Evolutionary conservation across 2,329 filamentous ascomycete species (phyloP), one percentile per base, ranked within the genome.

Genomic region (Ophiostoma sp.): DNA sequence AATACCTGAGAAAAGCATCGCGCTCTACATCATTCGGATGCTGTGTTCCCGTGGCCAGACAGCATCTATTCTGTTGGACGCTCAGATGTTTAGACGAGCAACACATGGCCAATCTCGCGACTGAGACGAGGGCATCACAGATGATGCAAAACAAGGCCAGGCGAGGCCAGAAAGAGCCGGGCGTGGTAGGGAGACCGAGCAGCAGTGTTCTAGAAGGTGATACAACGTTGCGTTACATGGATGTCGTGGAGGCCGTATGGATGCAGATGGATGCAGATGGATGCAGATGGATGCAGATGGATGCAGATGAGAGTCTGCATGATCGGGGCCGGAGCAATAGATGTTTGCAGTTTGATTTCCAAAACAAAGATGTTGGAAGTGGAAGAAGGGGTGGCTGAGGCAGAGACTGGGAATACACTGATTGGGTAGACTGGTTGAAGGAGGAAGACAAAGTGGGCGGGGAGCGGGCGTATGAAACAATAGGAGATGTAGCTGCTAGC

Each of bases 261-360:
- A 27, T 27, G 27, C 27, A 27, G 2, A 27, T 27, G 27, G 27
- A 27, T 27, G 27, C 27, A 27, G 27, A 27, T 55, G 49, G 2
- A 27, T 27, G 27, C n/a, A n/a, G n/a, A 27, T 27, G 27, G 27
- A 27, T 27, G 27, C 27, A 27, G 2, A 27, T 27, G 27, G 27
- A 27, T 27, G 27, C 27, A 27, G 27, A 27, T 55, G 49, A 55
- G n/a, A 9, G 11, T n/a, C 18, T 55, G 49, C 49, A 55, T 55
- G 14, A 55, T 55, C 27, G 49, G n/a, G 45, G 12, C 27, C 49
- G n/a, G 49, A 55, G 49, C 49, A 27, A 55, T 4, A 8, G n/a
- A 55, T 55, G 36, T 62, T 64, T 64, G 62, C 40, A 40, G 36
- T 64, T 64, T 64, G 62, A 42, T 41, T 64, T 64, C 49, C 49